Evolutionary conservation across 805 yeast species (phyloP).

Genomic region (Geotrichum ghanense): DNA sequence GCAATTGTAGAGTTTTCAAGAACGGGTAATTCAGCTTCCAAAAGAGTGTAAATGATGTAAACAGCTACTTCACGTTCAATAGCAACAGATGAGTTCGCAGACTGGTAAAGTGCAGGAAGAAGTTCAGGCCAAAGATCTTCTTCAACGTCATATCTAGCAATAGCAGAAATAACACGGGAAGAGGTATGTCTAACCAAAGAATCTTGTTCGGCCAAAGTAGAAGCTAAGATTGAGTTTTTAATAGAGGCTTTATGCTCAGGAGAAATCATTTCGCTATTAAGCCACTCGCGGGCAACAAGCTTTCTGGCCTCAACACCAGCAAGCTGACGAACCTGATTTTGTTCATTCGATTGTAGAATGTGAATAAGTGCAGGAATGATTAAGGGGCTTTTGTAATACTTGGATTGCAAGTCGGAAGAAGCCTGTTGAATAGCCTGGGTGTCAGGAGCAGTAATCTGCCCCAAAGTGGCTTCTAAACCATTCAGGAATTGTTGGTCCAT

Average conservation of each 20-base stretch:
- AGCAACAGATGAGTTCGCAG: constrained; percentile 45
- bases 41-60: constrained; percentile 61
- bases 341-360: constrained; percentile 57
- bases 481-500: constrained; percentile 66
- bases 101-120: constrained; percentile 56
- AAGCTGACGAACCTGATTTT: constrained; percentile 69
- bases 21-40: constrained; percentile 56
- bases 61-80: constrained; percentile 71
- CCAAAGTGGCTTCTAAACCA: constrained; percentile 67
- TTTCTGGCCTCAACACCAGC: constrained; percentile 97
- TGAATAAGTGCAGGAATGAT: constrained; percentile 77
- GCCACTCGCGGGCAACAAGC: constrained; percentile 64
- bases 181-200: constrained; percentile 73
- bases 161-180: constrained; percentile 80
- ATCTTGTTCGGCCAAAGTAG: constrained; percentile 53
- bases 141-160: constrained; percentile 67
- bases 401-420: constrained; percentile 57
- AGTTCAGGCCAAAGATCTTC: constrained; percentile 65
- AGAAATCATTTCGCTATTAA: constrained; percentile 27
- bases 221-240: constrained; percentile 54
- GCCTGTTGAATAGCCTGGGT: constrained; percentile 68
- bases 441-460: constrained; percentile 72
- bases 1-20: constrained; percentile 57
- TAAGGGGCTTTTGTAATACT: constrained; percentile 57
- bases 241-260: constrained; percentile 45